A percentile compares a stretch with the other conserved stretches of the same genome.
These are phyloP conservation scores for Aphanomyces astaci DNA, from an alignment of 352 stramenopile genomes.

Conservation along the genomic window DNA sequence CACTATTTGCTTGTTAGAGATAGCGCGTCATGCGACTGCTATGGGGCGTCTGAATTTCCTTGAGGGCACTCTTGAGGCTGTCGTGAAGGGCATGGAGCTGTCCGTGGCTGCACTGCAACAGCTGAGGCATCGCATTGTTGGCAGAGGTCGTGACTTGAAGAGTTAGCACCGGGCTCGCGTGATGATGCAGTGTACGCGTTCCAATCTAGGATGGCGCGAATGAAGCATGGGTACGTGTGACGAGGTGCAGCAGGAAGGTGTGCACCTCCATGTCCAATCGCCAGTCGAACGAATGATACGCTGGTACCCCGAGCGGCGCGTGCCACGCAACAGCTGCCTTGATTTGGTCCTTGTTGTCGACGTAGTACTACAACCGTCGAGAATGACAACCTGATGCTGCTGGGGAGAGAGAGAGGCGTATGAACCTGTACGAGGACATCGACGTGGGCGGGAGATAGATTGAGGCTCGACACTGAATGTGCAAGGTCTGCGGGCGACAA, in stretches of 20 bases:
- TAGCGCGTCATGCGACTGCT: slow-evolving; percentile 68
- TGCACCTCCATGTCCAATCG: slow-evolving; percentile 71
- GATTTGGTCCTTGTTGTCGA: slow-evolving; percentile 42
- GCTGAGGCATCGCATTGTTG: slow-evolving; percentile 19
- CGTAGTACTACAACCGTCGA: slow-evolving; percentile 38
- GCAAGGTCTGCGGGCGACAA: slow-evolving; percentile 37
- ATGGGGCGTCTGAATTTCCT: slow-evolving; percentile 60
- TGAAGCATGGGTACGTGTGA: no score
- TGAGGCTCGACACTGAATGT: slow-evolving; percentile 39
- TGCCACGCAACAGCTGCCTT: slow-evolving; percentile 38
- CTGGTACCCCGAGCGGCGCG: slow-evolving; percentile 36
- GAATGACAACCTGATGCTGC: not conserved
- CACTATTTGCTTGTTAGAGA: not conserved
- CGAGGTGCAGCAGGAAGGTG: not conserved
- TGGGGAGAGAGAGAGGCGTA: no score
- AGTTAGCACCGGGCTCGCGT: slow-evolving; percentile 59
- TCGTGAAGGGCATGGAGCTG: slow-evolving; percentile 53
- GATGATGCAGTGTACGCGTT: slow-evolving; percentile 51
- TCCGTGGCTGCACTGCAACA: slow-evolving; percentile 25
- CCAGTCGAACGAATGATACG: slow-evolving; percentile 64
- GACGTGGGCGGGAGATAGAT: slow-evolving; percentile 34
- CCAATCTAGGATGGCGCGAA: slow-evolving; percentile 33
- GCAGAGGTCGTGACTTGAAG: slow-evolving; percentile 43
- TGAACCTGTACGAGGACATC: slow-evolving; percentile 41
- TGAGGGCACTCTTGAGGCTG: slow-evolving; percentile 55